A percentile compares a stretch with the other conserved stretches of the same genome.
These are phyloP conservation scores for Ilyonectria destructans DNA, from an alignment of 2,329 filamentous ascomycete species.

Conservation along the genomic window DNA sequence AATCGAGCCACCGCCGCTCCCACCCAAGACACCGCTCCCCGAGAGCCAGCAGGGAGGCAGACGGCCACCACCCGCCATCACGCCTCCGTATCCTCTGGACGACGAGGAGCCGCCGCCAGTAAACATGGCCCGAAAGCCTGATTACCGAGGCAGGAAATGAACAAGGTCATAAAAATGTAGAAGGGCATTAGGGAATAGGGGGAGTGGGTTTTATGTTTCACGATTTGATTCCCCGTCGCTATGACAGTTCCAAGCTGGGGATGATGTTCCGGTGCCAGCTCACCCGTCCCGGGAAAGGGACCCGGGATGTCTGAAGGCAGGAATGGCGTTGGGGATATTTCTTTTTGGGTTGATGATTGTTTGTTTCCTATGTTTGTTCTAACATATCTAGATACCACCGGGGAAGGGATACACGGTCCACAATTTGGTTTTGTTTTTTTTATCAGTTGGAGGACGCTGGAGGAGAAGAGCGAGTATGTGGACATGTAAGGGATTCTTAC, in stretches of 20 bases:
- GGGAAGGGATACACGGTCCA: not conserved
- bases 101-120: slow-evolving; percentile 88
- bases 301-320: slow-evolving; percentile 9
- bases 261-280: slow-evolving; percentile 4
- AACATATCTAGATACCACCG: slow-evolving; percentile 12
- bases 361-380: slow-evolving; percentile 14
- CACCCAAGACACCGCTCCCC: slow-evolving; percentile 83
- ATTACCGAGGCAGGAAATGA: slow-evolving; percentile 69
- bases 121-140: slow-evolving; percentile 89
- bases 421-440: not conserved
- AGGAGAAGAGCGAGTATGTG: not conserved
- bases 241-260: slow-evolving; percentile 7
- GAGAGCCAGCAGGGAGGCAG: slow-evolving; percentile 59
- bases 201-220: slow-evolving; percentile 8
- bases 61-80: slow-evolving; percentile 55
- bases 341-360: slow-evolving; percentile 12
- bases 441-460: not conserved
- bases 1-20: slow-evolving; percentile 79
- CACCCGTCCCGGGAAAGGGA: not conserved
- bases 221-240: slow-evolving; percentile 1
- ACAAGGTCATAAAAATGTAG: not conserved
- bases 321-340: slow-evolving; percentile 27
- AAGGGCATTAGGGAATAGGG: not conserved
- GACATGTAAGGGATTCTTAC: not conserved
- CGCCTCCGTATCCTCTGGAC: slow-evolving; percentile 84